Base-by-base conservation (phyloP, 2,329 filamentous ascomycete genomes). In the Aspergillus amoenus region DNA sequence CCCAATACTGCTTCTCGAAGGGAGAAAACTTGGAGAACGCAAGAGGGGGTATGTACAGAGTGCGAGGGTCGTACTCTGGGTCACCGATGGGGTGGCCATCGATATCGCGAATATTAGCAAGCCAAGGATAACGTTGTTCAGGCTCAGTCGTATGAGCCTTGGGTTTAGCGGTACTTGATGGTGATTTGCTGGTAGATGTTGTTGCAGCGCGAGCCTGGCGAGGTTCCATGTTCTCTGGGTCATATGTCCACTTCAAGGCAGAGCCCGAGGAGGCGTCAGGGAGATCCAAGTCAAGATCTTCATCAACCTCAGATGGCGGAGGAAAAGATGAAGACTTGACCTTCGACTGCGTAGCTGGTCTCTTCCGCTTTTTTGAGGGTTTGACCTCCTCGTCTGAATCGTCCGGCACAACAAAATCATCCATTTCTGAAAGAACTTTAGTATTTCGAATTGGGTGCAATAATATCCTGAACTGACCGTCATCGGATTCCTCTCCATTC, bases 1-100 rank as follows among this genome's bases (percentile, higher is more conserved):
- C 91, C 94, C 94, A 99, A 73, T 99, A 99, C 71, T 99, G 94
- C 73, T 92, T 95, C 76, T 99, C 94, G 63, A 99, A 99, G 0
- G 93, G 85, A 0, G 93, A 95, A 71, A 99, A 97, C 24, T 89
- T 88, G 30, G 78, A 77, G 87, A 88, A 96, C 0, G 91, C 91
- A 34, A 81, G 70, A 0, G 91, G 89, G 0, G 94, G 94, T 34
- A 99, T 89, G 73, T 88, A 96, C n/a, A 99, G 83, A 0, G 92
- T 95, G 18, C 91, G 84, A 8, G 91, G 91, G 67, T 99, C 93
- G 66, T 93, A 96, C 56, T 99, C 93, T 0, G 93, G 88, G 72
- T 97, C 86, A 9, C 84, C 88, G 0, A 85, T 84, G 0, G 88
- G 83, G 67, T 96, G 87, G 52, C 88, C 86, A 67, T 97, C 92